Base-by-base conservation (phyloP, 768 basidiomycete species). In the Boletus huronensis region DNA sequence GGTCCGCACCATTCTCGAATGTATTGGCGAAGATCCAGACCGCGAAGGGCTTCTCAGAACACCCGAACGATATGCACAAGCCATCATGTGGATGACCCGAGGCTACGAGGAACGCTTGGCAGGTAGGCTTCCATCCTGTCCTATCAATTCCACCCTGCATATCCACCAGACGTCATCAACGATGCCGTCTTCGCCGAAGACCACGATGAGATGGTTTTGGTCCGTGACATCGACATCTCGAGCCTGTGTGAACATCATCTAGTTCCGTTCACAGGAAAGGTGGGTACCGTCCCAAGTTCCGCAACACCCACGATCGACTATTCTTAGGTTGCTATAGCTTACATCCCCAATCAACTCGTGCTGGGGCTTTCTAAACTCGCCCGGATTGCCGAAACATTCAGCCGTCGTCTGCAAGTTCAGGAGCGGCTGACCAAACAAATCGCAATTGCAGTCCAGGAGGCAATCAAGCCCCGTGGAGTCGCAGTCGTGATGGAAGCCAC, bases 401-500 rank as follows among this genome's bases (percentile, higher is more conserved):
- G 91, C 61, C 84, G 97, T 25, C 83, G 97, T 51, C 79, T 99
- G 26, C 97, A 98, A 69, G 95, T 99, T 16, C 97, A 99, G 74
- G 97, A 99, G 73, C 86, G 97, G 31, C 77, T 99, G 43, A 98
- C 97, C 39, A 94, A 93, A 70, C 97, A 99, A 74, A 93, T 99
- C 54, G 97, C 97, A 8, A 82, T 97, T 50, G 93, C 96, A n/a
- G 89, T 99, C 6, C 91, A 97, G 72, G 96, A 99, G 71, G 97
- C 97, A 17, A 98, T 99, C 64, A 88, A 93, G 70, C 97, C 97
- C 47, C 84, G 92, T 64, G 97, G 97, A 42, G 97, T 99, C 36
- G 97, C 97, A 8, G 97, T 99, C 59, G 97, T 99, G 46, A 98
- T 99, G 90, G 96, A 99, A 73, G 95, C 95, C 57, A 91, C 90